Conservation (phyloP, 192 early-diverging fungal species). For the Phycomyces nitens region DNA sequence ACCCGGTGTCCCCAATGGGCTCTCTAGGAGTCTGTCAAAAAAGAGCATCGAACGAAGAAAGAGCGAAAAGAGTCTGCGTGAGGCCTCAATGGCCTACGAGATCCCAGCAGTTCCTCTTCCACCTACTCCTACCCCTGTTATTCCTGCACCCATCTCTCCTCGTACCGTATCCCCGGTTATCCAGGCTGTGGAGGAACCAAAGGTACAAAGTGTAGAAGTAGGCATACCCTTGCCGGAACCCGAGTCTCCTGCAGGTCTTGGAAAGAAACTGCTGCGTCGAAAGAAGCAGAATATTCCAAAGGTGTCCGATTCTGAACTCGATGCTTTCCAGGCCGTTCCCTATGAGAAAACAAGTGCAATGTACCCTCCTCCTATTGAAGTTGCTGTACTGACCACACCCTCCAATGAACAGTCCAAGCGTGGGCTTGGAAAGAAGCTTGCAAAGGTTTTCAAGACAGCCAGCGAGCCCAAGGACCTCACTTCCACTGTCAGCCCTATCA, state of each 20-base stretch:
- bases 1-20: constrained; percentile 10
- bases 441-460: constrained; percentile 4
- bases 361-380: background rate
- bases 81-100: background rate
- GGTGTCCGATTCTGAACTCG: background rate
- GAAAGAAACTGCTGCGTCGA: background rate
- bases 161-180: background rate
- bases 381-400: background rate
- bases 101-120: background rate
- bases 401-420: background rate
- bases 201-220: background rate
- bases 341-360: constrained; percentile 7
- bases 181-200: background rate
- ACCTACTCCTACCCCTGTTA: background rate
- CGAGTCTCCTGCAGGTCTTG: background rate
- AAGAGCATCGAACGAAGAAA: constrained; percentile 23
- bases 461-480: too few species aligned
- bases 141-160: background rate
- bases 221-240: background rate
- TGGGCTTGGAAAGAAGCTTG: background rate
- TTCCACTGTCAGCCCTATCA: too few species aligned
- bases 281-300: background rate
- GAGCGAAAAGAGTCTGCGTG: constrained; percentile 25
- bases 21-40: constrained; percentile 19
- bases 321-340: constrained; percentile 10